Percentiles rank a stretch among this genome's conserved stretches.
These are phyloP conservation scores for Helicocarpus griseus DNA, from an alignment of 2,329 filamentous ascomycete species.

Conservation along the genomic window DNA sequence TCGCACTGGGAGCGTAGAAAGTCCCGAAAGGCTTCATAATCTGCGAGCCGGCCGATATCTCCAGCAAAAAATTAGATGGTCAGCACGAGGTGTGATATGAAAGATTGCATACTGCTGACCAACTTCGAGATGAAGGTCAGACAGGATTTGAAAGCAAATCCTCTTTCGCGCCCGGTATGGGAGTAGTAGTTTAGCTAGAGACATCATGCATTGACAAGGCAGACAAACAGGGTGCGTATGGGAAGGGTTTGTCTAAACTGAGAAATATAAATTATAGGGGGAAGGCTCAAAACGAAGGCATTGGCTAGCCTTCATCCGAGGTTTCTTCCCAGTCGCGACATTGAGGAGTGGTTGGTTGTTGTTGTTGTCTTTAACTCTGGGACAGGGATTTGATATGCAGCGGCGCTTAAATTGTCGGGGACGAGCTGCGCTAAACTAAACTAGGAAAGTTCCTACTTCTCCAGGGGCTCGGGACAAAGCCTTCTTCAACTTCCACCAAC, in stretches of 20 bases:
- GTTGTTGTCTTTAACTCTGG: too few relatives aligned
- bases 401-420: too few relatives aligned
- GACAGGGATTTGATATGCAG: too few relatives aligned
- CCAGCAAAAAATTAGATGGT: constrained; percentile 20
- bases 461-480: too few relatives aligned
- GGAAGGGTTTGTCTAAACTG: not conserved
- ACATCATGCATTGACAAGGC: constrained; percentile 13
- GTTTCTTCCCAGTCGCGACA: too few relatives aligned
- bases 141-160: constrained; percentile 17
- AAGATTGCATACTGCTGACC: constrained; percentile 16
- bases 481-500: too few relatives aligned
- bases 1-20: constrained; percentile 19
- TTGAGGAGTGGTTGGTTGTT: too few relatives aligned
- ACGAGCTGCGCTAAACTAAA: too few relatives aligned
- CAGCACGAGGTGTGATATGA: constrained; percentile 13
- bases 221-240: not conserved
- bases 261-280: not conserved
- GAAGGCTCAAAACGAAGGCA: too few relatives aligned
- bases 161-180: not conserved
- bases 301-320: too few relatives aligned
- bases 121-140: constrained; percentile 21
- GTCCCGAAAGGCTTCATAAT: constrained; percentile 15
- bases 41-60: constrained; percentile 24
- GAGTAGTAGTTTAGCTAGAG: constrained; percentile 7
- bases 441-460: too few relatives aligned